Percentiles rank a stretch among this genome's conserved stretches.
Conservation (phyloP, 768 basidiomycete genomes). For the Leccinum longicurvipes region DNA sequence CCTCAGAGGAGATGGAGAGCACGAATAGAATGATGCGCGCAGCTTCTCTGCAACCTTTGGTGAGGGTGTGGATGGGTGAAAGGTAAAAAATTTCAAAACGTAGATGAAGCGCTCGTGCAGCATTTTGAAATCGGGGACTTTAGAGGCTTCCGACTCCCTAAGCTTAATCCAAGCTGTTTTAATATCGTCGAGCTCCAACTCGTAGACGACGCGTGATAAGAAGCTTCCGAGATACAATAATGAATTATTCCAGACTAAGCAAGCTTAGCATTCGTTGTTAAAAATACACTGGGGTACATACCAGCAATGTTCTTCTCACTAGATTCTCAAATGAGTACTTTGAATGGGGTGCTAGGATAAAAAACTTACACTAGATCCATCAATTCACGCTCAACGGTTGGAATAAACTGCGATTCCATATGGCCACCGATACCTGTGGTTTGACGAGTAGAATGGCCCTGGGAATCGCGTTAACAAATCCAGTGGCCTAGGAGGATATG, state of each 20-base stretch:
- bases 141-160: neutral
- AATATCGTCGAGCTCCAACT: neutral
- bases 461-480: neutral
- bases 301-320: conserved; percentile 46
- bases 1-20: neutral
- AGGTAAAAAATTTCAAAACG: neutral
- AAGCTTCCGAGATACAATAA: neutral
- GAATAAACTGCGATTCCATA: conserved; percentile 6
- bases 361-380: conserved; percentile 10
- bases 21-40: neutral
- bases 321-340: neutral
- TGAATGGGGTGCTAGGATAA: neutral
- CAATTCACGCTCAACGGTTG: conserved; percentile 12
- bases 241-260: neutral
- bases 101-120: neutral
- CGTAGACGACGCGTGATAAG: neutral
- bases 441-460: conserved; percentile 14
- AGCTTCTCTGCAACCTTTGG: neutral
- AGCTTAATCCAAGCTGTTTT: neutral
- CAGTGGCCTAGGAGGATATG: neutral
- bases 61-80: neutral
- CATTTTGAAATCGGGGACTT: neutral
- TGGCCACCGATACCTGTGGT: conserved; percentile 11
- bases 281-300: conserved; percentile 31
- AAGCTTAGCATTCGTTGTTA: neutral